Evolutionary conservation across 768 basidiomycete genomes (phyloP).

Genomic region (Termitomyces titanicus): DNA sequence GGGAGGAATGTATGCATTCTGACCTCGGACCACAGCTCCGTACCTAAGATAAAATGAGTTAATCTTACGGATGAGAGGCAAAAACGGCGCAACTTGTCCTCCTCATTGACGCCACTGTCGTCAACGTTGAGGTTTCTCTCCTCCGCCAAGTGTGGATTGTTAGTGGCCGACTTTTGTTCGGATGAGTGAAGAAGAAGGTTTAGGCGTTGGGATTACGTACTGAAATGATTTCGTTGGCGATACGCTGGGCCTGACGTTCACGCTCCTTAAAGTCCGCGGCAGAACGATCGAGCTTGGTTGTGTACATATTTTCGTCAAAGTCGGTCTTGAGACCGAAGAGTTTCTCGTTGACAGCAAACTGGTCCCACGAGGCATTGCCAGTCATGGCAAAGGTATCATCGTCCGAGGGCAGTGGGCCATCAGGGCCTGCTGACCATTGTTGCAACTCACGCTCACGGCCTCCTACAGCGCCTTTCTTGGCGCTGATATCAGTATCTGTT

Average conservation of each 20-base stretch:
- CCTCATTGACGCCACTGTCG: conserved; percentile 82
- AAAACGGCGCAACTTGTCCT: conserved; percentile 76
- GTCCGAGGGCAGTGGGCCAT: conserved; percentile 42
- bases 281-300: conserved; percentile 85
- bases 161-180: conserved; percentile 47
- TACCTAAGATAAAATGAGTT: conserved; percentile 52
- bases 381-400: conserved; percentile 67
- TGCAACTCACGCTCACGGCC: conserved; percentile 73
- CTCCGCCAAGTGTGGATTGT: conserved; percentile 86
- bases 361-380: conserved; percentile 68
- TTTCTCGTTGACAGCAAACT: conserved; percentile 90
- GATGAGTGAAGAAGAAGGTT: conserved; percentile 5
- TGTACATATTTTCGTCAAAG: conserved; percentile 93
- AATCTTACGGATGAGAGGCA: conserved; percentile 6
- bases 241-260: conserved; percentile 80
- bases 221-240: conserved; percentile 89
- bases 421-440: conserved; percentile 61
- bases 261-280: conserved; percentile 85
- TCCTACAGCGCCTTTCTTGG: conserved; percentile 38
- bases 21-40: conserved; percentile 84
- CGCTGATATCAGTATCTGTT: conserved; percentile 77
- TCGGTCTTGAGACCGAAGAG: conserved; percentile 88
- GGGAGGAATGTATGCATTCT: conserved; percentile 93
- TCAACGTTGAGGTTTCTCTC: conserved; percentile 70
- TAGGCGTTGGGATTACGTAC: conserved; percentile 40